These are phyloP conservation scores for Tetrahymena thermophila DNA, from an alignment of 73 alveolate species.

Conservation along the genomic window DNA sequence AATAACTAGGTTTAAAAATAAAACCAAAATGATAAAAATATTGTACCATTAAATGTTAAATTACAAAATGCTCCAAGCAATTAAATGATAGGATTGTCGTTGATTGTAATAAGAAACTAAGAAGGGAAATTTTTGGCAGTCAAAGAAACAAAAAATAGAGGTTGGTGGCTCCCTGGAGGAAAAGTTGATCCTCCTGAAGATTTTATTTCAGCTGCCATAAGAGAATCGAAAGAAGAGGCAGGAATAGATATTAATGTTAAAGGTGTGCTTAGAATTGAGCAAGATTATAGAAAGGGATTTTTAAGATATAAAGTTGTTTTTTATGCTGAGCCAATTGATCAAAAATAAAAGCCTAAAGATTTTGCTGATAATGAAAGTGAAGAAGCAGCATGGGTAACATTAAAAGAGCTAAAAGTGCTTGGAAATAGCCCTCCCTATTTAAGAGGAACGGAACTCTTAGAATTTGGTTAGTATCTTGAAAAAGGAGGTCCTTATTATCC, in stretches of 20 bases:
- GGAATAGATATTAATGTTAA: slow-evolving; percentile 30
- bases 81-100: slow-evolving; percentile 10
- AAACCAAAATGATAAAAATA: background rate
- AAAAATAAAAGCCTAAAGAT: slow-evolving; percentile 52
- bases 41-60: background rate
- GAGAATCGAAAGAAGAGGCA: slow-evolving; percentile 57
- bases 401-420: slow-evolving; percentile 48
- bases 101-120: slow-evolving; percentile 47
- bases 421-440: slow-evolving; percentile 22
- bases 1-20: background rate
- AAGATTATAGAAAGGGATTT: background rate
- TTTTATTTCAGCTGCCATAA: slow-evolving; percentile 44
- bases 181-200: slow-evolving; percentile 70
- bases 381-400: slow-evolving; percentile 77
- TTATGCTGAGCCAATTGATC: slow-evolving; percentile 75
- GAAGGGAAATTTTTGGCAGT: slow-evolving; percentile 68
- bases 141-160: slow-evolving; percentile 67
- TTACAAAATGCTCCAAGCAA: background rate
- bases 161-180: slow-evolving; percentile 92
- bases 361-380: slow-evolving; percentile 48
- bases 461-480: slow-evolving; percentile 68
- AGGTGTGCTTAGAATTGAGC: slow-evolving; percentile 48
- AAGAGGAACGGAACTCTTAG: slow-evolving; percentile 69
- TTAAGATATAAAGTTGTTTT: slow-evolving; percentile 63
- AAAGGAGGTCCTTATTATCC: slow-evolving; percentile 71